Base-by-base conservation (phyloP, 2,329 filamentous ascomycete species). In the Aspergillus aculeatinus region DNA sequence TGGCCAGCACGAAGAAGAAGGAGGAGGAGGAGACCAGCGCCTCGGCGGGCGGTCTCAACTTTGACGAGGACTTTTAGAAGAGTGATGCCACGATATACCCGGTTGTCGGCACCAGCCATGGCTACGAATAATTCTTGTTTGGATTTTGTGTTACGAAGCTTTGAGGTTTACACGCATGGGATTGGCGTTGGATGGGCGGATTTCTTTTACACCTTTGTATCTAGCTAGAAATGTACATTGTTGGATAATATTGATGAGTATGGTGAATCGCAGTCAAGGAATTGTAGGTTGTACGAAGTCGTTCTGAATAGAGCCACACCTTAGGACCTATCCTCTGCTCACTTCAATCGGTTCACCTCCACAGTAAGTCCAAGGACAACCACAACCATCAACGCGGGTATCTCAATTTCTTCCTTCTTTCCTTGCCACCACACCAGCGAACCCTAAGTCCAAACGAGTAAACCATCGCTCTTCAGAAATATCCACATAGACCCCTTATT, bases 51-150 rank as follows among this genome's bases (percentile, higher is more conserved):
- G 92, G 94, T 81, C 96, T 99, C 81, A 84, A 80, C 77, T 98
- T 99, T 72, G 93, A 98, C 69, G 94, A 98, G 68, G 95, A 99
- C 81, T 99, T 99, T 75, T 98, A 91, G 39, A 84, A 83, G 58
- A 83, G 49, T 56, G 50, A 62, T 39, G 56, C 60, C 55, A 59
- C 51, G 60, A 60, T 68, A 68, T 69, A 68, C 67, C 66, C 63
- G 60, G 59, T 58, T 57, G 48, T 59, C 58, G 51, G 59, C 66
- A 60, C 64, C 53, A 56, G 59, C 61, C 58, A 66, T 59, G 60
- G 39, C 39, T 44, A 44, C 39, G 39, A 44, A 44, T 44, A 44
- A 60, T 63, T 48, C 44, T 63, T 58, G 55, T 51, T 65, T 61
- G 60, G 51, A 16, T 60, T 52, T 55, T 65, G 55, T 54, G 59